Percentiles rank a stretch among this genome's conserved stretches.
Conservation (phyloP, 192 early-diverging fungal species). For the Obelidium mucronatum region DNA sequence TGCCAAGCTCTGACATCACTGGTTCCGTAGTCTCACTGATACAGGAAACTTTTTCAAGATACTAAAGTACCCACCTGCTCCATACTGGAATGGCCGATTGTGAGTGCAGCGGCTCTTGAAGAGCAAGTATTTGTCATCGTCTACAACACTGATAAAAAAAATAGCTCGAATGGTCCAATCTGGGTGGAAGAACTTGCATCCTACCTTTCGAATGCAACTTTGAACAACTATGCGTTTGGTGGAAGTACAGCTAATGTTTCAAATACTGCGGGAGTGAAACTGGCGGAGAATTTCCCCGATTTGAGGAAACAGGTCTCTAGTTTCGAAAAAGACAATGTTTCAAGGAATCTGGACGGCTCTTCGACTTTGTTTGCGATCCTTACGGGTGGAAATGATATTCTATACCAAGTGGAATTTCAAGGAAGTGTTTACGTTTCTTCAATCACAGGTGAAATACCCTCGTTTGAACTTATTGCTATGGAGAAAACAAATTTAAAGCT, state of each 20-base stretch:
- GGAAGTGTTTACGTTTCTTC: background rate
- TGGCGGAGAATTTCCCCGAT: conserved; percentile 4
- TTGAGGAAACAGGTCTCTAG: background rate
- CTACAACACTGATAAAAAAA: no score
- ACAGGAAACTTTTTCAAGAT: no score
- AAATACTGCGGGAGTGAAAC: background rate
- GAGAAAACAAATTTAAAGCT: no score
- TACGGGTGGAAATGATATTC: conserved; percentile 21
- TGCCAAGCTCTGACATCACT: no score
- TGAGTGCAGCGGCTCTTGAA: no score
- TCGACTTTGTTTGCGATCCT: conserved; percentile 20
- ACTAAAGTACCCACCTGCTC: no score
- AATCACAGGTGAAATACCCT: background rate
- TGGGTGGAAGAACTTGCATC: conserved; percentile 53
- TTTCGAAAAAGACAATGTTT: background rate
- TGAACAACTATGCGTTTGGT: conserved; percentile 53
- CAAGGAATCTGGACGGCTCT: background rate
- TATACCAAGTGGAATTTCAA: background rate
- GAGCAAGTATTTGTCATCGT: no score
- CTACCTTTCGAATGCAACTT: background rate
- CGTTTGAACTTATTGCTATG: no score
- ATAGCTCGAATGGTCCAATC: conserved; percentile 57
- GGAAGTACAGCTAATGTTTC: conserved; percentile 44
- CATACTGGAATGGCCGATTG: conserved; percentile 55
- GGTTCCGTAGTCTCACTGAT: no score